Conservation (phyloP, 352 stramenopile species). For the Phytophthora kernoviae region DNA sequence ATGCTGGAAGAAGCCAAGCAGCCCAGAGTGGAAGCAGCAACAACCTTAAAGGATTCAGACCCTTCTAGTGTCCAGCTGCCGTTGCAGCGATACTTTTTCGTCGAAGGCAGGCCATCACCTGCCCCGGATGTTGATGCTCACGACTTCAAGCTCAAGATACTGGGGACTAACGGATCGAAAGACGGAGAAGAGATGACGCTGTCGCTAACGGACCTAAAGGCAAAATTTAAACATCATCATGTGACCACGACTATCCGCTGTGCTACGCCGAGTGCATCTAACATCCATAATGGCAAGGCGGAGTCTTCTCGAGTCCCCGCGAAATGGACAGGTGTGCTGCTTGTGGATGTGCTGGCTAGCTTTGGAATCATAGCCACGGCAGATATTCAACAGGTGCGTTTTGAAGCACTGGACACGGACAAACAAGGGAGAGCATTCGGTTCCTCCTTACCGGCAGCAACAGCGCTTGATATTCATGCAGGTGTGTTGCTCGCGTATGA, state of each 20-base stretch:
- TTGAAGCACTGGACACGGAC: slow-evolving; percentile 55
- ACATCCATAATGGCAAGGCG: slow-evolving; percentile 25
- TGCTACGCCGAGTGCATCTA: slow-evolving; percentile 57
- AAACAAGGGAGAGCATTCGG: slow-evolving; percentile 53
- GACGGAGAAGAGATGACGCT: slow-evolving; percentile 38
- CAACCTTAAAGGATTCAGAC: too few species aligned
- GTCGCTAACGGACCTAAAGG: slow-evolving; percentile 89
- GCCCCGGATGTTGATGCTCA: slow-evolving; percentile 3
- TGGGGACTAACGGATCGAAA: not conserved
- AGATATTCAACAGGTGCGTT: slow-evolving; percentile 50
- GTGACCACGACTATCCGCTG: slow-evolving; percentile 90
- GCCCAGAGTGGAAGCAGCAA: not conserved
- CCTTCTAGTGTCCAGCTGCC: not conserved
- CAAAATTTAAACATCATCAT: slow-evolving; percentile 68
- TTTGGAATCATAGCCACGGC: slow-evolving; percentile 49
- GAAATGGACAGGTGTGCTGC: slow-evolving; percentile 89
- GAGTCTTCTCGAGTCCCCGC: slow-evolving; percentile 81
- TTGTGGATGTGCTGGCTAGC: slow-evolving; percentile 86
- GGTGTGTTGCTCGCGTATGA: slow-evolving; percentile 95
- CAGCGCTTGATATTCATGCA: slow-evolving; percentile 83
- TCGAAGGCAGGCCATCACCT: slow-evolving; percentile 5
- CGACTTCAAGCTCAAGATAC: slow-evolving; percentile 20
- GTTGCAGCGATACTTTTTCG: slow-evolving; percentile 17
- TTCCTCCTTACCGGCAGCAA: slow-evolving; percentile 85
- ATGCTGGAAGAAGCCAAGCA: slow-evolving; percentile 17